Conservation (phyloP, 225 moss, liverwort and hornwort species). For the Anthoceros angustus region DNA sequence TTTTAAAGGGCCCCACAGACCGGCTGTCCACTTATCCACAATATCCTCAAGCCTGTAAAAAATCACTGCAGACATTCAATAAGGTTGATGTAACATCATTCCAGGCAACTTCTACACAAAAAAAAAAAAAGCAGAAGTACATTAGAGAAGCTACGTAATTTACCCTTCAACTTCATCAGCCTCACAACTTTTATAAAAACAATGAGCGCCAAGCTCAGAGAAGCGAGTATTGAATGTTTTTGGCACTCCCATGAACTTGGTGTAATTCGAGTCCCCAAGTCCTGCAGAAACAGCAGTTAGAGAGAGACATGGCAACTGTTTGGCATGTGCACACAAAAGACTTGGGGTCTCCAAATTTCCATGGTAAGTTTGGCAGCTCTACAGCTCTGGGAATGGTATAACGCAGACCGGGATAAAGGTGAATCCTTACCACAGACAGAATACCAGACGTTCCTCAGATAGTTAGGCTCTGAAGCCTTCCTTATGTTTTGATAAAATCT, state of each 20-base stretch:
- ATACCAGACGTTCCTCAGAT: neutral
- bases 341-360: neutral
- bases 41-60: neutral
- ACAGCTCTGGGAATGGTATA: no score
- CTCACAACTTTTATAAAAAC: neutral
- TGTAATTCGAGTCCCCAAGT: constrained; percentile 1
- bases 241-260: constrained; percentile 2
- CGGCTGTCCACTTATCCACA: constrained; percentile 2
- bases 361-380: neutral
- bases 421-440: neutral
- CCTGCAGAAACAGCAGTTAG: neutral
- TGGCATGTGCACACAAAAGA: neutral
- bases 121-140: neutral
- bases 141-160: neutral
- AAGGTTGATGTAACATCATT: no score
- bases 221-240: neutral
- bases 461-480: neutral
- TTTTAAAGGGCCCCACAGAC: neutral
- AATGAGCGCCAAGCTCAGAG: neutral
- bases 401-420: neutral
- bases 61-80: no score
- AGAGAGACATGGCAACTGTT: no score
- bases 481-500: neutral
- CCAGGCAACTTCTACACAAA: neutral
- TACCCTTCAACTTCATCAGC: constrained; percentile 3